Base-by-base conservation (phyloP, 768 basidiomycete species). In the Pleurotus eryngii region DNA sequence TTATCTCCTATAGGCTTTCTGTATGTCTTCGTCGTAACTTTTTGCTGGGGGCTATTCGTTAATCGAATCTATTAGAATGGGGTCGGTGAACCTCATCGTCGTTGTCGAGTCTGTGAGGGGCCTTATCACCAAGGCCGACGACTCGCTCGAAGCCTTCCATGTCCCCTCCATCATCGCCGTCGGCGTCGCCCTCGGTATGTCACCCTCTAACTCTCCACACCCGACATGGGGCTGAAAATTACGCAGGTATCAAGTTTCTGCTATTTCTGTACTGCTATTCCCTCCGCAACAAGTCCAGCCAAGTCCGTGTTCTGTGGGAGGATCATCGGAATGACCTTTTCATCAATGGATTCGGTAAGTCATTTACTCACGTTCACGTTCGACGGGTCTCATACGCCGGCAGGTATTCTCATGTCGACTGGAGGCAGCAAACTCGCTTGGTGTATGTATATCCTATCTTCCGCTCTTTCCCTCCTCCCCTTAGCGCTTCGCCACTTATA, bases 251-350 rank as follows among this genome's bases (percentile, higher is more conserved):
- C 59, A 98, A 98, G 71, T 78, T 92, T 46, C 40, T 86, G 0
- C 81, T 98, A 45, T 98, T 98, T 73, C 38, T 93, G 3, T 96
- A 93, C 72, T 94, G 94, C 69, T 83, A 76, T 64, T 80, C 90
- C 3, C 78, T 95, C 47, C 84, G 91, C 30, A 80, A 79, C 37
- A 82, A 82, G 61, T 93, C 90, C 4, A 95, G 90, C 63, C 96
- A 98, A 71, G 95, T 98, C 1, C 83, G 84, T 46, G 84, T 96
- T 17, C 80, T 96, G 27, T 97, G 93, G 93, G 91, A 96, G 70
- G 95, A 98, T 66, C 95, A 97, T 61, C 79, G 95, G 61, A 97
- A 94, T 64, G 95, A 95, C 65, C 68, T 93, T n/a, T 90, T 84
- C 68, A 86, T 92, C 66, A 93, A 93, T 65, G 75, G 81, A 26